A percentile compares a stretch with the other conserved stretches of the same genome.
Conservation (phyloP, 2,329 filamentous ascomycete species). For the Ceratocystis colombiana region DNA sequence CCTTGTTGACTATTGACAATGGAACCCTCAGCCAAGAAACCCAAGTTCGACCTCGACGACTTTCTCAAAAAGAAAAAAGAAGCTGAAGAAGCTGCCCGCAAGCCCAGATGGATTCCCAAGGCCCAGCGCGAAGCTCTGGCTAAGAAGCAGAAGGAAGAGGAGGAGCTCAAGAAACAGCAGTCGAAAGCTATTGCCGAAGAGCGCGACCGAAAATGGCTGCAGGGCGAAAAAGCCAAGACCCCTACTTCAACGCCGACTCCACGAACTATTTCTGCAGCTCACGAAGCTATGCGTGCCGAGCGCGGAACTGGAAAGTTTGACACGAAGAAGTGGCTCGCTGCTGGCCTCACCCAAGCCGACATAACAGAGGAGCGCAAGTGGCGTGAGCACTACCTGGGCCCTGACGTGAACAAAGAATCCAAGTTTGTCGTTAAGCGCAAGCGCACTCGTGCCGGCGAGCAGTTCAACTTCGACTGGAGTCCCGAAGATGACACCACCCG, state of each 20-base stretch:
- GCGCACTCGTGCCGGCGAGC: constrained; percentile 81
- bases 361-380: constrained; percentile 65
- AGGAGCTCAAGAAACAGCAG: constrained; percentile 35
- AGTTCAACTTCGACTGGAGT: constrained; percentile 99
- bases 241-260: constrained; percentile 3
- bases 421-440: constrained; percentile 96
- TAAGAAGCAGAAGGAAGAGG: constrained; percentile 63
- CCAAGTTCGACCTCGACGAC: constrained; percentile 72
- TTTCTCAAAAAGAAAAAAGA: constrained; percentile 76
- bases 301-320: constrained; percentile 25
- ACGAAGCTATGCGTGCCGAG: constrained; percentile 26
- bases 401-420: constrained; percentile 68
- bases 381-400: constrained; percentile 79
- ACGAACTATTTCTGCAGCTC: constrained; percentile 21
- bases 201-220: constrained; percentile 25
- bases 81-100: constrained; percentile 71
- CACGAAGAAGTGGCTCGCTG: constrained; percentile 23
- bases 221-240: constrained; percentile 18
- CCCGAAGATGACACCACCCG: constrained; percentile 81
- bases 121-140: constrained; percentile 71
- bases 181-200: constrained; percentile 20
- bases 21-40: constrained; percentile 29
- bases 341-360: constrained; percentile 34
- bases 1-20: constrained; percentile 16
- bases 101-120: constrained; percentile 80